These are phyloP conservation scores for Tulasnella sp. DNA, from an alignment of 768 basidiomycete species.

Conservation along the genomic window DNA sequence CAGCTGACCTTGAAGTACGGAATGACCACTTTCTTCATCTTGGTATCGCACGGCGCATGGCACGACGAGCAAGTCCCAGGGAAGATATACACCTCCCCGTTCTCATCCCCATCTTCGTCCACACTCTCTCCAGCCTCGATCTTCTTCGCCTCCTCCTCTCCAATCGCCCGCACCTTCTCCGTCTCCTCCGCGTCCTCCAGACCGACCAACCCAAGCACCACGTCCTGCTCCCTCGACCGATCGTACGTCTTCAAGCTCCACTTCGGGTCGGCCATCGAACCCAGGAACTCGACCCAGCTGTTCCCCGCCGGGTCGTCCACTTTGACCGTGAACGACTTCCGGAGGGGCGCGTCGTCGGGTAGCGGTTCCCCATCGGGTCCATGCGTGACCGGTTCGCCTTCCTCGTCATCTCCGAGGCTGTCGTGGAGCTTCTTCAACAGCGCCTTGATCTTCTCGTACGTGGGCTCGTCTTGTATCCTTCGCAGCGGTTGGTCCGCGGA, in stretches of 20 bases:
- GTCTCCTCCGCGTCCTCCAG: conserved; percentile 22
- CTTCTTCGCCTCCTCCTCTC: conserved; percentile 15
- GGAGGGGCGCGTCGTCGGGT: conserved; percentile 23
- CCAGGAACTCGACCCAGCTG: conserved; percentile 87
- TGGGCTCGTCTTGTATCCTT: conserved; percentile 59
- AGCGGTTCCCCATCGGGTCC: background rate
- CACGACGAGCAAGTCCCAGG: conserved; percentile 83
- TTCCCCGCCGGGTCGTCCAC: conserved; percentile 93
- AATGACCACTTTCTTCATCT: conserved; percentile 93
- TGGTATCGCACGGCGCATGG: conserved; percentile 66
- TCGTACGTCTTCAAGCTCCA: conserved; percentile 82
- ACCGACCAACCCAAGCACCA: conserved; percentile 59
- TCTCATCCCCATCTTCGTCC: conserved; percentile 28
- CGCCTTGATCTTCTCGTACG: conserved; percentile 59
- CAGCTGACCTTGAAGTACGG: conserved; percentile 85
- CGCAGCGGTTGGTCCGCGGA: conserved; percentile 73
- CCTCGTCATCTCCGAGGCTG: conserved; percentile 46
- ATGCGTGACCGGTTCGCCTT: conserved; percentile 26
- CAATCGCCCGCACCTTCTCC: conserved; percentile 13
- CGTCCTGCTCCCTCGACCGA: conserved; percentile 70
- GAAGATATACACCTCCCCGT: conserved; percentile 87
- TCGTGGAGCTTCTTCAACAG: conserved; percentile 56
- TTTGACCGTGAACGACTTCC: conserved; percentile 55
- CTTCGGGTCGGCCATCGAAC: conserved; percentile 78
- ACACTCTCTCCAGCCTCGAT: conserved; percentile 15